These are phyloP conservation scores for Neurospora sp. DNA, from an alignment of 495 filamentous ascomycete species.

Conservation along the genomic window DNA sequence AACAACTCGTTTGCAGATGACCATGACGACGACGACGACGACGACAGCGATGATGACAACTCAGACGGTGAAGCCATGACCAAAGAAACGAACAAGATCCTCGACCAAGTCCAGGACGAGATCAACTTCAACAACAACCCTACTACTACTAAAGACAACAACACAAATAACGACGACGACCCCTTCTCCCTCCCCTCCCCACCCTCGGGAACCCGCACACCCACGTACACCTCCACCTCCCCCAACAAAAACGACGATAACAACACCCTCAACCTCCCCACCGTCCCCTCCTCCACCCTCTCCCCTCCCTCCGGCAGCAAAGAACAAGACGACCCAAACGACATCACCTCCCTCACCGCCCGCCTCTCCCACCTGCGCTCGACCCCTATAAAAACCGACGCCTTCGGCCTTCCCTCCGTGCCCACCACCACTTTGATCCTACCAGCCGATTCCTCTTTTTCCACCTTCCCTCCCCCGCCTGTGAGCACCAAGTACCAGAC, in stretches of 20 bases:
- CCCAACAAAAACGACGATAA: neutral
- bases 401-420: constrained; percentile 40
- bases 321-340: constrained; percentile 21
- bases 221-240: neutral
- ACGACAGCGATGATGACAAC: constrained; percentile 14
- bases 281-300: constrained; percentile 24
- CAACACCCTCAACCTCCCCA: constrained; percentile 19
- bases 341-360: constrained; percentile 30
- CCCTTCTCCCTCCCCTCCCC: neutral
- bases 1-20: neutral
- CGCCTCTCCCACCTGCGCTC: constrained; percentile 25
- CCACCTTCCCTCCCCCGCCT: constrained; percentile 42
- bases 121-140: constrained; percentile 1
- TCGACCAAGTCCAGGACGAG: constrained; percentile 30
- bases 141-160: neutral
- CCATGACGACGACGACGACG: neutral
- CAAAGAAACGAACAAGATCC: constrained; percentile 22
- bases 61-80: constrained; percentile 34
- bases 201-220: neutral
- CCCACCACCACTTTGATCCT: constrained; percentile 28
- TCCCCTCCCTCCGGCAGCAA: constrained; percentile 9
- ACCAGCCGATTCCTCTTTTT: constrained; percentile 31
- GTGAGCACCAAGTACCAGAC: neutral
- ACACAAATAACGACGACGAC: neutral
- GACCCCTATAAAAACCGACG: constrained; percentile 15